phyloP scores from a whole-genome alignment of 768 basidiomycete genomes.

The Leccinum imitatum region DNA sequence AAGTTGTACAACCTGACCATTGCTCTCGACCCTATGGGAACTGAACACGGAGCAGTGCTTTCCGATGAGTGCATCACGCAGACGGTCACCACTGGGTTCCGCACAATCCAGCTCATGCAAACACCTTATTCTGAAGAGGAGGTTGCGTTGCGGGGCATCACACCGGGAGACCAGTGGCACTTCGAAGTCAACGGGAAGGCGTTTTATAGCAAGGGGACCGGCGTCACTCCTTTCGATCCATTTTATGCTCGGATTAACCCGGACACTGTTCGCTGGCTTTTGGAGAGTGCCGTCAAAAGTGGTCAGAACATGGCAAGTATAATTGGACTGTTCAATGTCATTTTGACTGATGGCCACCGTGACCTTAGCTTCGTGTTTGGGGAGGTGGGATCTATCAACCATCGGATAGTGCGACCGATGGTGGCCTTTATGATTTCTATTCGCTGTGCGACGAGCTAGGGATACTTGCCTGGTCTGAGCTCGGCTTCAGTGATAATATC shows the following conservation, averaged over 20 bases:
- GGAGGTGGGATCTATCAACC: slow-evolving; percentile 57
- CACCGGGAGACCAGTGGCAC: slow-evolving; percentile 61
- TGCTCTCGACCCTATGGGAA: slow-evolving; percentile 13
- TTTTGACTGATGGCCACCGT: not conserved
- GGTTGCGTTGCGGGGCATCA: slow-evolving; percentile 46
- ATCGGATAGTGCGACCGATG: slow-evolving; percentile 36
- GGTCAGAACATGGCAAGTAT: slow-evolving; percentile 58
- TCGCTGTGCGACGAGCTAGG: slow-evolving; percentile 58
- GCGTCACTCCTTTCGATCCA: slow-evolving; percentile 60
- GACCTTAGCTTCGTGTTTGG: slow-evolving; percentile 59
- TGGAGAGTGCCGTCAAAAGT: slow-evolving; percentile 52
- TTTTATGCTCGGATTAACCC: slow-evolving; percentile 54
- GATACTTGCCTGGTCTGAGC: slow-evolving; percentile 60
- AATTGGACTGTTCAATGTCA: not conserved
- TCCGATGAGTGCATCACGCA: slow-evolving; percentile 33
- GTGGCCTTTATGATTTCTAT: slow-evolving; percentile 57
- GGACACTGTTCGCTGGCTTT: slow-evolving; percentile 52
- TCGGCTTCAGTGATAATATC: slow-evolving; percentile 43
- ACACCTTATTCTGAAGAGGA: slow-evolving; percentile 46
- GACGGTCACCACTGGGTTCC: slow-evolving; percentile 52
- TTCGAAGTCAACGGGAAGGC: slow-evolving; percentile 58
- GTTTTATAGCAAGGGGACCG: slow-evolving; percentile 55
- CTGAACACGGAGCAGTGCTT: slow-evolving; percentile 3
- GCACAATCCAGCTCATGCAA: slow-evolving; percentile 55
- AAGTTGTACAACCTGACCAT: too few relatives aligned